Evolutionary conservation across 805 yeast species (phyloP).

Genomic region (Spathaspora passalidarum): DNA sequence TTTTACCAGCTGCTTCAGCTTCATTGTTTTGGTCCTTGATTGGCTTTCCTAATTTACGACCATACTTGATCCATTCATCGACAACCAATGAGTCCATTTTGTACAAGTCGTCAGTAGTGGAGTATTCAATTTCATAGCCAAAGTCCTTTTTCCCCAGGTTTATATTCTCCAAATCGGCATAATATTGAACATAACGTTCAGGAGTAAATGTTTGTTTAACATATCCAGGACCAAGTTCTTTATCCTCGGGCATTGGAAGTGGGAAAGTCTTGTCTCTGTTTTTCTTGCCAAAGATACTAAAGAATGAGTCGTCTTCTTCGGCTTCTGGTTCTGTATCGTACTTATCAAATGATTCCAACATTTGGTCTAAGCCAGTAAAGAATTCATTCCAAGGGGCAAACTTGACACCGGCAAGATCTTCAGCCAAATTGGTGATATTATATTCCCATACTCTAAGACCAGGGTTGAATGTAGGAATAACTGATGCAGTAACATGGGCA

Average conservation of each 20-base stretch:
- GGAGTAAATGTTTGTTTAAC: constrained; percentile 71
- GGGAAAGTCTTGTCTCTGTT: constrained; percentile 61
- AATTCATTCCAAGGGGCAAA: constrained; percentile 59
- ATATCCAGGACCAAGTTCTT: constrained; percentile 74
- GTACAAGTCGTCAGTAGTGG: constrained; percentile 61
- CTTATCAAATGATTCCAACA: constrained; percentile 25
- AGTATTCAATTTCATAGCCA: constrained; percentile 62
- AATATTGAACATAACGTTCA: constrained; percentile 68
- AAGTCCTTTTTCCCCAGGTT: constrained; percentile 48
- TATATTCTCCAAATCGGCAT: constrained; percentile 54
- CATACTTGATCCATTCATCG: constrained; percentile 58
- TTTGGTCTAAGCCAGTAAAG: constrained; percentile 45
- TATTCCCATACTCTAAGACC: constrained; percentile 86
- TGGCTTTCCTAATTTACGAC: constrained; percentile 50
- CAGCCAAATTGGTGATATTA: constrained; percentile 57
- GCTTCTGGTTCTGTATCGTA: constrained; percentile 20
- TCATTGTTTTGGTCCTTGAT: constrained; percentile 15
- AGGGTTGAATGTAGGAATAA: constrained; percentile 84
- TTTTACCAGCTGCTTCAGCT: constrained; percentile 1
- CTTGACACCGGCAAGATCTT: constrained; percentile 9
- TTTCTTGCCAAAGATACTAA: constrained; percentile 1
- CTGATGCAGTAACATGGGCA: constrained; percentile 67
- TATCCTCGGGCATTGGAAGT: constrained; percentile 50
- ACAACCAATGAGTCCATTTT: constrained; percentile 55
- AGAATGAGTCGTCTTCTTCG: constrained; percentile 10